These are phyloP conservation scores for Lophiostoma macrostomum DNA, from an alignment of 495 filamentous ascomycete species.

Conservation along the genomic window DNA sequence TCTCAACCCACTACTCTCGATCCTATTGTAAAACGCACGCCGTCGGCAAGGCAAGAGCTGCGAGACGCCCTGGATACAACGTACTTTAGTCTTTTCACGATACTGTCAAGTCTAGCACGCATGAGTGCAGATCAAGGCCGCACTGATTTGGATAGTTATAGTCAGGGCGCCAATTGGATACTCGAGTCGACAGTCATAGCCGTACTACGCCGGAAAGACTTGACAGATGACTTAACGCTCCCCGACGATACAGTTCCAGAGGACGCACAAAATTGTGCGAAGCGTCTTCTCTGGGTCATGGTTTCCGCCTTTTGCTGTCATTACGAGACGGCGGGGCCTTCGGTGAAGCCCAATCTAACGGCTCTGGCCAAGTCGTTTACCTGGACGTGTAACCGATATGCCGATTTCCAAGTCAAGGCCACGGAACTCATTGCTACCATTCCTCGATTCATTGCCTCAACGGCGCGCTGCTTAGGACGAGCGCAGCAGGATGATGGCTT, in stretches of 20 bases:
- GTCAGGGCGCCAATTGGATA: slow-evolving; percentile 11
- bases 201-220: no score
- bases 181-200: slow-evolving; percentile 21
- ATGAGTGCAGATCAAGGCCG: not conserved
- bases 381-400: slow-evolving; percentile 10
- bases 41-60: slow-evolving; percentile 15
- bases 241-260: no score
- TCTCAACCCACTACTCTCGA: slow-evolving; percentile 8
- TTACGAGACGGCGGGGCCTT: no score
- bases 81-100: slow-evolving; percentile 25
- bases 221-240: no score
- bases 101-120: slow-evolving; percentile 22
- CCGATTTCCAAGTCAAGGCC: not conserved
- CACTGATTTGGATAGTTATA: not conserved
- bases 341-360: no score
- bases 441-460: slow-evolving; percentile 20
- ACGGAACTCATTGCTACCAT: slow-evolving; percentile 8
- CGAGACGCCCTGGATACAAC: slow-evolving; percentile 31
- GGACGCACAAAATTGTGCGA: no score
- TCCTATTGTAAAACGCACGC: slow-evolving; percentile 2
- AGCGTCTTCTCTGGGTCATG: no score
- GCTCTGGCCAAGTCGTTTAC: not conserved
- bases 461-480: slow-evolving; percentile 17
- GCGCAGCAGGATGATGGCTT: slow-evolving; percentile 28
- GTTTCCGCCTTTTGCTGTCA: no score